Evolutionary conservation across 129 eudicot genomes (phyloP).

Genomic region (Centaurea solstitialis): DNA sequence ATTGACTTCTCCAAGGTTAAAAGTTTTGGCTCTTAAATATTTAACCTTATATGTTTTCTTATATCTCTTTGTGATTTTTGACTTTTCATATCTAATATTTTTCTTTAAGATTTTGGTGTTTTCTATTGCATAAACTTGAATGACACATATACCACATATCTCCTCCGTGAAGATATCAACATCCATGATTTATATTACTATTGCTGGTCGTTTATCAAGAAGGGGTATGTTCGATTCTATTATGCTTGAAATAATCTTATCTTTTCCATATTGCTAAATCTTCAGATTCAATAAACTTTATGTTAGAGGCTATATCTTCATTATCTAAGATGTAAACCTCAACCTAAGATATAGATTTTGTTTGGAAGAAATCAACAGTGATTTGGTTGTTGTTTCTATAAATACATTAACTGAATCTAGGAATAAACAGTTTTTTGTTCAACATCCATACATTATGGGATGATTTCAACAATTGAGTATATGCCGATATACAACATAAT

Average conservation of each 20-base stretch:
- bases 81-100: not conserved
- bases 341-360: not conserved
- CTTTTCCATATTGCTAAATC: not conserved
- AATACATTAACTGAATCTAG: not conserved
- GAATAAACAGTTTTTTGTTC: not conserved
- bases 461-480: not conserved
- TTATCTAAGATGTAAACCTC: not conserved
- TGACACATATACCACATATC: not conserved
- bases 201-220: not conserved
- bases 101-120: not conserved
- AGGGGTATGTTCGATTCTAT: not conserved
- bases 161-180: not conserved
- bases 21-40: not conserved
- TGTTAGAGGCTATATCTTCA: not conserved
- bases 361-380: not conserved
- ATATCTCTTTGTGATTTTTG: not conserved
- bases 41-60: not conserved
- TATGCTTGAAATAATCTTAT: not conserved
- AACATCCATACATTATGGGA: not conserved
- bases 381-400: not conserved
- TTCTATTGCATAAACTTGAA: not conserved
- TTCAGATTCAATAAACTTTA: not conserved
- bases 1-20: not conserved
- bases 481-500: not conserved
- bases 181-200: not conserved